Percentiles rank a stretch among this genome's conserved stretches.
phyloP scores from a whole-genome alignment of 805 yeast species.

The Diddensiella transvaalensis region DNA sequence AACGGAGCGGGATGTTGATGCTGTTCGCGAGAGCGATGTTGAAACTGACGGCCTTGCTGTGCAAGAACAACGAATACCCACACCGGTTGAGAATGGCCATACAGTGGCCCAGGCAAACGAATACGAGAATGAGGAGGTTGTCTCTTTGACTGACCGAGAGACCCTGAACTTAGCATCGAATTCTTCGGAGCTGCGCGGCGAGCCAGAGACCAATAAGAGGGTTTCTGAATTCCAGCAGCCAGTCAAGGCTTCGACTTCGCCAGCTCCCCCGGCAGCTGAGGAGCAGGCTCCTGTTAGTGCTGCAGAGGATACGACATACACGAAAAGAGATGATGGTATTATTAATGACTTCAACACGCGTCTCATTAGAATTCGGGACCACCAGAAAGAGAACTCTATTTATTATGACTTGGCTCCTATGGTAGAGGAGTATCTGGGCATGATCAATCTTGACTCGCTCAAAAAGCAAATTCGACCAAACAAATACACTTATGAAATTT shows the following conservation, averaged over 20 bases:
- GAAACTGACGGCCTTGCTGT: neutral
- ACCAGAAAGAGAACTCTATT: constrained; percentile 1
- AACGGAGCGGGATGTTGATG: neutral
- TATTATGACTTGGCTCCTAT: constrained; percentile 23
- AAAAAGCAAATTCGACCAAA: constrained; percentile 22
- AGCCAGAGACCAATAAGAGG: neutral
- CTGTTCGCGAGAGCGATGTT: neutral
- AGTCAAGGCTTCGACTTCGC: neutral
- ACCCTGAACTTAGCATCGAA: neutral
- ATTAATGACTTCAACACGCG: neutral
- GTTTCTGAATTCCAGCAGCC: neutral
- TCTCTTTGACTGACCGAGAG: neutral
- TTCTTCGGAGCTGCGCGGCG: neutral
- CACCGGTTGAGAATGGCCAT: neutral
- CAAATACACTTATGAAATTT: constrained; percentile 27
- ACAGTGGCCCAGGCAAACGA: too few species aligned
- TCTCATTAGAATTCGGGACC: neutral
- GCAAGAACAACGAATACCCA: neutral
- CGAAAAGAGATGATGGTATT: constrained; percentile 1
- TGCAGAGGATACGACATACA: neutral
- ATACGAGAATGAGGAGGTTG: neutral
- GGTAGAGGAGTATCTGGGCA: constrained; percentile 29
- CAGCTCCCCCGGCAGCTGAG: neutral
- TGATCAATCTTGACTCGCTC: constrained; percentile 20
- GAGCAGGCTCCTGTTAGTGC: constrained; percentile 1